Evolutionary conservation across 129 eudicot species (phyloP), one percentile per base, ranked within the genome.

Genomic region (Tagetes patula): DNA sequence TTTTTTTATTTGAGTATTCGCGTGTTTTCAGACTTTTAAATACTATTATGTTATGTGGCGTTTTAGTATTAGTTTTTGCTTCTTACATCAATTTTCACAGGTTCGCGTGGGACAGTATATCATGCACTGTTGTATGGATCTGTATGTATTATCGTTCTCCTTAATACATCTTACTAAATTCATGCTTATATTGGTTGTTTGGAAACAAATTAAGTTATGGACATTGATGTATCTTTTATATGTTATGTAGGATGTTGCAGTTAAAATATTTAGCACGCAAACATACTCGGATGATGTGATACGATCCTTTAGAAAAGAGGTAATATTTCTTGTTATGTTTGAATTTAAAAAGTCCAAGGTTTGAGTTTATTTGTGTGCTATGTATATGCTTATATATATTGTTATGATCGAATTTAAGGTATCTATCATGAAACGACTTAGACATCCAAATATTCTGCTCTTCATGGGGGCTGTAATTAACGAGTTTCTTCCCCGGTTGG

Each of bases 81-180:
- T 0, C 90, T 95, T 68, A 82, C 96, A 88, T 82, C 88, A 81
- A 55, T 60, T 40, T 65, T 33, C 7, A 80, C 81, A 91, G 97
- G 96, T 75, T 86, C 93, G 71, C 82, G 85, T 91, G 97, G 96
- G 67, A 76, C 54, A 2, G 37, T 56, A 3, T 91, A 86, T 76
- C 97, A 88, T 83, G 97, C 83, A 56, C 71, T 86, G 87, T 88
- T 92, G 96, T 80, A 30, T 30, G 97, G 97, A 84, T 91, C 97
- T 50, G 97, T 91, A 88, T 72, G 92, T 88, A 81, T 78, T 70
- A 72, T 78, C 78, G 43, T 49, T 14, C 8, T 52, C 84, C 54
- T 70, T 58, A 27, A 39, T 72, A 65, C 62, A 40, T 55, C 20
- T 47, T 11, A 47, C 10, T 46, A 47, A 7, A 43, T 6, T 8